Conservation (phyloP, 495 filamentous ascomycete genomes). For the Aspergillus ellipticus region DNA sequence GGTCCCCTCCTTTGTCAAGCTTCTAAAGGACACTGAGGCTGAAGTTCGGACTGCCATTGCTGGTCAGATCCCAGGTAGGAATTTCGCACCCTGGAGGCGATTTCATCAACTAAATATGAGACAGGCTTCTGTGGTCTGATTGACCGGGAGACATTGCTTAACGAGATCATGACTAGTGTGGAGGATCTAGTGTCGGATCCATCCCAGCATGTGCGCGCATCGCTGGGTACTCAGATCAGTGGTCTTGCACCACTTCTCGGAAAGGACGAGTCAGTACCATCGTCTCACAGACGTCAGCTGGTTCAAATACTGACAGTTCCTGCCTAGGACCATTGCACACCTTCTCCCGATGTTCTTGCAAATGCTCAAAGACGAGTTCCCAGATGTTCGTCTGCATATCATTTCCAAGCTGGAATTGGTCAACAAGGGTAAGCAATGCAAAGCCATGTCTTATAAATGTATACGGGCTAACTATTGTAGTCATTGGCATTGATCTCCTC, state of each 20-base stretch:
- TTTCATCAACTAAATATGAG: slow-evolving; percentile 16
- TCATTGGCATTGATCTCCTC: slow-evolving; percentile 95
- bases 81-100: background rate
- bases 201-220: slow-evolving; percentile 94
- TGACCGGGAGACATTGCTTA: slow-evolving; percentile 80
- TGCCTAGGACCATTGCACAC: slow-evolving; percentile 79
- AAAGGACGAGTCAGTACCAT: slow-evolving; percentile 81
- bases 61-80: slow-evolving; percentile 86
- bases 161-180: slow-evolving; percentile 94
- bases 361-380: slow-evolving; percentile 99
- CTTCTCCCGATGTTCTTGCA: slow-evolving; percentile 98
- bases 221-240: slow-evolving; percentile 94
- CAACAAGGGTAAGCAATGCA: slow-evolving; percentile 70
- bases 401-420: slow-evolving; percentile 97
- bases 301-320: slow-evolving; percentile 15
- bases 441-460: background rate
- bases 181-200: slow-evolving; percentile 94
- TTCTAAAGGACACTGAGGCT: slow-evolving; percentile 94
- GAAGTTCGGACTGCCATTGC: slow-evolving; percentile 97
- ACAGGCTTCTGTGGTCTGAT: slow-evolving; percentile 86
- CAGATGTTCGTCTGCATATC: slow-evolving; percentile 95
- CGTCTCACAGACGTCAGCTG: background rate
- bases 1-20: slow-evolving; percentile 94
- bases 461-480: slow-evolving; percentile 39
- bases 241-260: slow-evolving; percentile 94